Conservation (phyloP, 768 basidiomycete species). For the Amanita phalloides region DNA sequence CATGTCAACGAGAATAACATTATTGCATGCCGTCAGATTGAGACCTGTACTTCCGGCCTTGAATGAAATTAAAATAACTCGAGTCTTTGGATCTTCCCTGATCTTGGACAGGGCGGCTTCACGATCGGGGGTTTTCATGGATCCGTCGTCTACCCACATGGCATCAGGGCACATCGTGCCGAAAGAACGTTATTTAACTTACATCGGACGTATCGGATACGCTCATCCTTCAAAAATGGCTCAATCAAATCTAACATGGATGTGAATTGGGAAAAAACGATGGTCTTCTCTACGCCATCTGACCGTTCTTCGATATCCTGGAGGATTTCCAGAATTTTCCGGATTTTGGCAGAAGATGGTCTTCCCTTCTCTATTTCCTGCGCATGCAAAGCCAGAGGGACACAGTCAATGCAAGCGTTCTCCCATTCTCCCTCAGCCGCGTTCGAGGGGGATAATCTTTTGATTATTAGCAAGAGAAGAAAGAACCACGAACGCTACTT, state of each 20-base stretch:
- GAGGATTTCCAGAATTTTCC: constrained; percentile 70
- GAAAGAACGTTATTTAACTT: constrained; percentile 24
- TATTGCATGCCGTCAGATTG: constrained; percentile 88
- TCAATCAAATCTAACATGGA: constrained; percentile 79
- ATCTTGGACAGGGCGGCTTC: constrained; percentile 70
- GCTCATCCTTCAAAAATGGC: constrained; percentile 63
- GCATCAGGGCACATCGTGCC: constrained; percentile 2
- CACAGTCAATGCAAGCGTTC: constrained; percentile 52
- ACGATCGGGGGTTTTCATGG: constrained; percentile 68
- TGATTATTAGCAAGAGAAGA: constrained; percentile 2
- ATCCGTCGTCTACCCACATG: constrained; percentile 71
- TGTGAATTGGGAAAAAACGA: constrained; percentile 93
- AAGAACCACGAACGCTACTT: constrained; percentile 15
- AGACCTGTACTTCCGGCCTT: constrained; percentile 96
- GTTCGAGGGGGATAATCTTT: constrained; percentile 28
- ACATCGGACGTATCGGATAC: constrained; percentile 80
- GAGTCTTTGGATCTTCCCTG: constrained; percentile 40
- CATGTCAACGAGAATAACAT: constrained; percentile 85
- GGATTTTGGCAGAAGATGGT: constrained; percentile 78
- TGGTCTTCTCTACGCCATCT: constrained; percentile 73
- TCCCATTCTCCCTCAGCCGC: constrained; percentile 26
- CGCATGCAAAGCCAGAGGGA: constrained; percentile 37
- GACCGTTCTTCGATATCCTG: constrained; percentile 48
- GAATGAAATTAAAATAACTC: constrained; percentile 90
- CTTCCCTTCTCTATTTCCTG: constrained; percentile 39